Conservation (phyloP, 495 filamentous ascomycete species). For the Lasiosphaeria hispida region DNA sequence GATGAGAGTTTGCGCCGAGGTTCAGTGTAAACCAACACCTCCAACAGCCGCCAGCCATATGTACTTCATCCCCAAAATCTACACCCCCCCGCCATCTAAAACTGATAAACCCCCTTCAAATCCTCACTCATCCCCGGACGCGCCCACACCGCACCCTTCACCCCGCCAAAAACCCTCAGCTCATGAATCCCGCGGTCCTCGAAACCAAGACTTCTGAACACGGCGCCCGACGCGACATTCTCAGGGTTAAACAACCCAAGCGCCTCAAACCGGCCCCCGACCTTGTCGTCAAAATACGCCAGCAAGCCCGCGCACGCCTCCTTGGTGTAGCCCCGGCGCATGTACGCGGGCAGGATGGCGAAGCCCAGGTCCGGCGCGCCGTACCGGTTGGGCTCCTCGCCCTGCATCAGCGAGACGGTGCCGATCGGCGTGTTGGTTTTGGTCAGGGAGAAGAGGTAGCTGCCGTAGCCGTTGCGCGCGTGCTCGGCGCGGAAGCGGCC, state of each 20-base stretch:
- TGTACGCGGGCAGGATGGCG: slow-evolving; percentile 30
- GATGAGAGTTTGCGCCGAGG: too few relatives aligned
- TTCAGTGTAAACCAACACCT: too few relatives aligned
- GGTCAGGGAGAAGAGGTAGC: slow-evolving; percentile 30
- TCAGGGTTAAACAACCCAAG: slow-evolving; percentile 24
- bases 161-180: slow-evolving; percentile 31
- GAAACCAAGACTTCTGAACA: slow-evolving; percentile 38
- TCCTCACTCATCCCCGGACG: slow-evolving; percentile 30
- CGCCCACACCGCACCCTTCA: slow-evolving; percentile 29
- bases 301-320: slow-evolving; percentile 36
- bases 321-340: slow-evolving; percentile 39
- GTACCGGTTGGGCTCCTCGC: slow-evolving; percentile 25
- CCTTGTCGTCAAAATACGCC: slow-evolving; percentile 29
- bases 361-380: slow-evolving; percentile 37
- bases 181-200: slow-evolving; percentile 24
- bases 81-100: too few relatives aligned
- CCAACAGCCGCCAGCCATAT: too few relatives aligned
- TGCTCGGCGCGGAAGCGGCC: slow-evolving; percentile 26
- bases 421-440: slow-evolving; percentile 20
- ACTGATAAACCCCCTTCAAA: slow-evolving; percentile 7
- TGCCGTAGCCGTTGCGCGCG: slow-evolving; percentile 30
- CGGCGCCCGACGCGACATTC: slow-evolving; percentile 28
- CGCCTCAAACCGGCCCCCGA: slow-evolving; percentile 23
- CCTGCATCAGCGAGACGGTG: slow-evolving; percentile 32
- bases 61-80: too few relatives aligned